Evolutionary conservation across 1,284 basidiomycete species (phyloP), one percentile per base, ranked within the genome.

Genomic region (Ustilago loliicola): DNA sequence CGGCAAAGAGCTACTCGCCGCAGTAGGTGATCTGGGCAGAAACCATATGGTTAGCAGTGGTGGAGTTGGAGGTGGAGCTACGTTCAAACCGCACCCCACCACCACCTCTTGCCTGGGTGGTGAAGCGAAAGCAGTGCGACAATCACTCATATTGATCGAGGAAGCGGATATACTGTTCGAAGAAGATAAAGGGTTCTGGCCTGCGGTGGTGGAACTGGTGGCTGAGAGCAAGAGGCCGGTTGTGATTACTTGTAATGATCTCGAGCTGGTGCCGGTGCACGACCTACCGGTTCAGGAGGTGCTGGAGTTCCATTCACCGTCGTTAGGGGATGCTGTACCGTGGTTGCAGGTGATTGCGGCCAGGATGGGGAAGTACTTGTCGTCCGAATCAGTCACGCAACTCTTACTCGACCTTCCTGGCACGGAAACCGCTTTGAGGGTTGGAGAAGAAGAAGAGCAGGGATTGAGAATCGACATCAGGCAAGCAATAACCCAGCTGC

Each of bases 91-190:
- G 1, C 23, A 34, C 23, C 2, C 59, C 64, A 11, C 42, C 6
- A n/a, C 55, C 15, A 40, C 51, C 19, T 23, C 58, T 6, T n/a
- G 38, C 25, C 13, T 53, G 3, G 42, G 34, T 19, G 17, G 34
- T 15, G 11, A 52, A 3, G 50, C 15, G 19, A 32, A 15, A 9
- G n/a, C 19, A 9, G 83, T 92, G 56, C 89, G 90, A 53, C 96
- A 99, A 87, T 96, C 94, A 1, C 87, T 97, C 55, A 93, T 99
- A 78, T 88, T 99, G 36, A 88, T 99, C n/a, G 97, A 99, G 87
- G 97, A 99, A 86, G 96, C 94, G 9, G 97, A 99, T 86, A 90
- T 98, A 42, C 88, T 98, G 47, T 99, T 92, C 87, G 92, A 91
- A 74, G 94, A 96, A 59, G 96, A 98, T 86, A 89, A 88, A 47